phyloP scores from a whole-genome alignment of 768 basidiomycete species.

The Naganishia randhawae region DNA sequence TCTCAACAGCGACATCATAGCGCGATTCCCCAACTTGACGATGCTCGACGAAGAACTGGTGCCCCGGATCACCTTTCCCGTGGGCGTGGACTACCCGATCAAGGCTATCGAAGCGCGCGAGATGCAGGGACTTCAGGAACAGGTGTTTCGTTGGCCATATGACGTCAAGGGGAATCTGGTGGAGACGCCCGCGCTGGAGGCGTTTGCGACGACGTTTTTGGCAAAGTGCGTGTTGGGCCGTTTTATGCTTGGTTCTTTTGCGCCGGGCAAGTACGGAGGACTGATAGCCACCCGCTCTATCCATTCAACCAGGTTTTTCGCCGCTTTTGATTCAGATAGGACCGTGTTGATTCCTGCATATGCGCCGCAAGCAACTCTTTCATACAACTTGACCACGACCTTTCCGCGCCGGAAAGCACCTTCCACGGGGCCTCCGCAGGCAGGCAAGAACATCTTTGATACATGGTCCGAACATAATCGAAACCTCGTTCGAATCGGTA shows the following conservation, averaged over 20 bases:
- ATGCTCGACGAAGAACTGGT: slow-evolving; percentile 81
- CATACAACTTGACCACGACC: slow-evolving; percentile 76
- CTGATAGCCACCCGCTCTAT: no score
- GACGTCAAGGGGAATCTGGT: slow-evolving; percentile 49
- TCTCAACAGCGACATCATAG: slow-evolving; percentile 64
- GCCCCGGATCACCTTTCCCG: slow-evolving; percentile 72
- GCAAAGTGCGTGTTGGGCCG: slow-evolving; percentile 43
- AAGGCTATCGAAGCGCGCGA: slow-evolving; percentile 54
- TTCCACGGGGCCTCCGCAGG: not conserved
- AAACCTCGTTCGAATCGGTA: slow-evolving; percentile 34
- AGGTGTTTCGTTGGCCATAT: slow-evolving; percentile 69
- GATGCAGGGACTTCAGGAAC: slow-evolving; percentile 30
- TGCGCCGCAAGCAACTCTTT: slow-evolving; percentile 82
- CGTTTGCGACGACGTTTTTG: slow-evolving; percentile 72
- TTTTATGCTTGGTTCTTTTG: not conserved
- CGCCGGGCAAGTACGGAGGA: slow-evolving; percentile 29
- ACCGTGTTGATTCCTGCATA: slow-evolving; percentile 67
- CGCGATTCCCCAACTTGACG: slow-evolving; percentile 73
- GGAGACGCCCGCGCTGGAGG: slow-evolving; percentile 65
- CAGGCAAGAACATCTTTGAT: slow-evolving; percentile 46
- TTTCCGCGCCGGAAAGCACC: slow-evolving; percentile 66
- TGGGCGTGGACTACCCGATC: slow-evolving; percentile 58
- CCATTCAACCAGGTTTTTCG: slow-evolving; percentile 88
- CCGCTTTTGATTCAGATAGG: slow-evolving; percentile 74
- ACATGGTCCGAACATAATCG: slow-evolving; percentile 23